These are phyloP conservation scores for Polyplosphaeria fusca DNA, from an alignment of 495 filamentous ascomycete species.

Conservation along the genomic window DNA sequence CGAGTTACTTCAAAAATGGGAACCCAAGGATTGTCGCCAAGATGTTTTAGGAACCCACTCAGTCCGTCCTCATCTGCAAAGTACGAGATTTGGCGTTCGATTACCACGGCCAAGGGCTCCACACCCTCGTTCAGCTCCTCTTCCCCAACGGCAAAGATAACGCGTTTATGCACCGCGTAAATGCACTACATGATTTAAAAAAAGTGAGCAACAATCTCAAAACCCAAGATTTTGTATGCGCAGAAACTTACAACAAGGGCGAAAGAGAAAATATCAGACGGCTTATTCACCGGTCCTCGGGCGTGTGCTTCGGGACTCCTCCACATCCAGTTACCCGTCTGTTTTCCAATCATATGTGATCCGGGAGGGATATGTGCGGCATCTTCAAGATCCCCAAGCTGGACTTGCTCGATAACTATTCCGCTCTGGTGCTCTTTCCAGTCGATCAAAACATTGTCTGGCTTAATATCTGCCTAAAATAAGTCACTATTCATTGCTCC, in stretches of 20 bases:
- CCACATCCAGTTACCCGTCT: slow-evolving; percentile 45
- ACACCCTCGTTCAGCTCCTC: slow-evolving; percentile 25
- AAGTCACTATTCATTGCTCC: too few species aligned
- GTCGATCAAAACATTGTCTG: slow-evolving; percentile 39
- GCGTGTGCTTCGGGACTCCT: slow-evolving; percentile 47
- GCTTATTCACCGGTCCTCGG: slow-evolving; percentile 39
- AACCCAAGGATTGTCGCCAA: slow-evolving; percentile 15
- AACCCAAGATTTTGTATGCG: too few species aligned
- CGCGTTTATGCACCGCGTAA: slow-evolving; percentile 25
- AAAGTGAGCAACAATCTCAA: slow-evolving; percentile 46
- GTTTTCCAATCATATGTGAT: slow-evolving; percentile 38
- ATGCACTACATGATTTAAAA: slow-evolving; percentile 13
- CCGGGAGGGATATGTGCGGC: slow-evolving; percentile 45
- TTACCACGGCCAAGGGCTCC: slow-evolving; percentile 18
- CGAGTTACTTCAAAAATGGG: slow-evolving; percentile 6
- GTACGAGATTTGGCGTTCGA: slow-evolving; percentile 28
- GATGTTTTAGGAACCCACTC: slow-evolving; percentile 17
- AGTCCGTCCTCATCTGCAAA: slow-evolving; percentile 21
- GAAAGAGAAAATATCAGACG: slow-evolving; percentile 47
- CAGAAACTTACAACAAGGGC: too few species aligned
- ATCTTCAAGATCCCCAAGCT: slow-evolving; percentile 42
- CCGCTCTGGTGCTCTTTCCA: slow-evolving; percentile 32
- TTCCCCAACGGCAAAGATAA: slow-evolving; percentile 24
- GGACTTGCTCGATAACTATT: slow-evolving; percentile 42
- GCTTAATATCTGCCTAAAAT: too few species aligned